Conservation (phyloP, 768 basidiomycete genomes). For the Tricholoma sp. region DNA sequence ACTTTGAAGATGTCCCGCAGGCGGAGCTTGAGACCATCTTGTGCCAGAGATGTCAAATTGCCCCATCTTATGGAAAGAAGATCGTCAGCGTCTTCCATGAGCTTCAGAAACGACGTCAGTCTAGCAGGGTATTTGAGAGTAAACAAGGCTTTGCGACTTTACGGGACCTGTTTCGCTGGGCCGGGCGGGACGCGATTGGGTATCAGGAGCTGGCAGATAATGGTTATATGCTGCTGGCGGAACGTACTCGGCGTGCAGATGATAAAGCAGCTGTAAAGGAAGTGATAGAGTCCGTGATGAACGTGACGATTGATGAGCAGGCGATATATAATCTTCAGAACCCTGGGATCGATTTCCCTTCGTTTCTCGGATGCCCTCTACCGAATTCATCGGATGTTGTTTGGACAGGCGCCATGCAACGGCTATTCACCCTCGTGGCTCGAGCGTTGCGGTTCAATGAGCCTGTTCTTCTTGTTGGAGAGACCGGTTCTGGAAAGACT, state of each 20-base stretch:
- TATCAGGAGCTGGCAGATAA: constrained; percentile 94
- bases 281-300: constrained; percentile 86
- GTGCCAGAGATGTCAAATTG: constrained; percentile 87
- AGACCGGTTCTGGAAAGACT: constrained; percentile 97
- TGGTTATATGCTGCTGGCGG: constrained; percentile 96
- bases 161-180: constrained; percentile 97
- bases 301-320: constrained; percentile 72
- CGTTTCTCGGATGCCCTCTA: constrained; percentile 52
- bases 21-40: constrained; percentile 89
- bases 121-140: constrained; percentile 91
- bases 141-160: constrained; percentile 96
- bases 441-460: constrained; percentile 89
- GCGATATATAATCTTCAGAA: constrained; percentile 58
- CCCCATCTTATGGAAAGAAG: constrained; percentile 86
- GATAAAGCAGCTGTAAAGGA: constrained; percentile 90
- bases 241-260: constrained; percentile 78
- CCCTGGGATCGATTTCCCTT: constrained; percentile 31
- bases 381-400: constrained; percentile 54
- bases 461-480: constrained; percentile 92
- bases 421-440: constrained; percentile 77
- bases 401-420: constrained; percentile 93
- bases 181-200: constrained; percentile 79
- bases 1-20: constrained; percentile 96
- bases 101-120: constrained; percentile 87
- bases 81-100: constrained; percentile 93